These are phyloP conservation scores for Megacollybia marginata DNA, from an alignment of 768 basidiomycete genomes.

Conservation along the genomic window DNA sequence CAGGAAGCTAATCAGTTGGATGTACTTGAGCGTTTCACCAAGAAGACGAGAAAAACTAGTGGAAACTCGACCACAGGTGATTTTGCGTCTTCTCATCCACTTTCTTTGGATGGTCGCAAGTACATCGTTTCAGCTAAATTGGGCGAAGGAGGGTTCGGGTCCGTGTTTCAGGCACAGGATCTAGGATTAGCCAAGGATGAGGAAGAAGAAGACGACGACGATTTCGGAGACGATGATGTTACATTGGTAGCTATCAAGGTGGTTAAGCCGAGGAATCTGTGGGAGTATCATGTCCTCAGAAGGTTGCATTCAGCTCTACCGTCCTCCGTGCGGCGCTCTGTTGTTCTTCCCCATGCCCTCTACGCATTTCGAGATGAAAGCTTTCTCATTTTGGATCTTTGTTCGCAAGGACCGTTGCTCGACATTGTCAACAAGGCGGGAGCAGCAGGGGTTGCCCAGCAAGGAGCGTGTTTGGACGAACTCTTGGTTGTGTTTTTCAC, in stretches of 20 bases:
- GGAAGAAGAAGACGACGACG: conserved; percentile 45
- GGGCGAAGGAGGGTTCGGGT: conserved; percentile 95
- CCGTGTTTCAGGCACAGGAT: conserved; percentile 83
- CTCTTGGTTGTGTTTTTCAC: conserved; percentile 93
- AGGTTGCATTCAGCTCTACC: conserved; percentile 69
- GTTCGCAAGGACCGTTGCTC: conserved; percentile 87
- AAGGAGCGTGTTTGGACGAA: conserved; percentile 83
- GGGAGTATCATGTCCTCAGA: conserved; percentile 88
- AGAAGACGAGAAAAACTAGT: conserved; percentile 38
- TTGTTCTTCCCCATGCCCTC: conserved; percentile 71
- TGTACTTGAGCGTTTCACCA: conserved; percentile 65
- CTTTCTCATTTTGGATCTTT: conserved; percentile 81
- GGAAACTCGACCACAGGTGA: conserved; percentile 25
- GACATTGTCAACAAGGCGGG: conserved; percentile 85
- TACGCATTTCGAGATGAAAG: conserved; percentile 88
- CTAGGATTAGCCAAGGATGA: conserved; percentile 32
- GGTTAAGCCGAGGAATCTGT: conserved; percentile 79
- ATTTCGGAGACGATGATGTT: conserved; percentile 44
- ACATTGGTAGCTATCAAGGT: conserved; percentile 83
- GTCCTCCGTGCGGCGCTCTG: conserved; percentile 47
- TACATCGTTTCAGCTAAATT: conserved; percentile 80
- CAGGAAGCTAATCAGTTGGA: conserved; percentile 55
- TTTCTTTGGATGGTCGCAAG: conserved; percentile 55
- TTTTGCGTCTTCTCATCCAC: conserved; percentile 34
- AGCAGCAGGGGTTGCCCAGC: conserved; percentile 68